Evolutionary conservation across 2,329 filamentous ascomycete species (phyloP), one percentile per base, ranked within the genome.

Genomic region (Eutypella sp.): DNA sequence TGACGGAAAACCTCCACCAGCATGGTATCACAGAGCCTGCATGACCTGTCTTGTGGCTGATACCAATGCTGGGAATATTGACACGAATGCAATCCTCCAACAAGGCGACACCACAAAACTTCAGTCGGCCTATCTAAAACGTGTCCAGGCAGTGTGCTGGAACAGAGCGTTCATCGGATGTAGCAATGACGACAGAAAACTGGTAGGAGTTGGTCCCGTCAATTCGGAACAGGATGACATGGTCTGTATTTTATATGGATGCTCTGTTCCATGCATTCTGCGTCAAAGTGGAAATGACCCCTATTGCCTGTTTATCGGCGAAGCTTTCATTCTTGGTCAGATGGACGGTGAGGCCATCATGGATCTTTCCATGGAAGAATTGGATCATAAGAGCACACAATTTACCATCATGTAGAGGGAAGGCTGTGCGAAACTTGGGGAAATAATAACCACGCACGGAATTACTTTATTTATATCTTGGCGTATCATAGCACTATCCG

Each of bases 241-340:
- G 11, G 29, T 57, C 5, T 54, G 53, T 36, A 52, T 56, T 13
- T 29, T 58, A 2, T 56, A 49, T 16, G 56, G 54, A 2, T 58
- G 56, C 29, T 50, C 41, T 24, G 56, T 58, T 3, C 56, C 56
- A 2, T 43, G 40, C 16, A 42, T 58, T 18, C 34, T 57, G 5
- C 46, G 53, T 3, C 27, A 36, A 3, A 25, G 16, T 5, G 15
- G 34, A 13, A 29, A 38, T 2, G n/a, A n/a, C n/a, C 33, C 20
- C 4, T n/a, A 41, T 22, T 51, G 38, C 19, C 29, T 48, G 39
- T 45, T 50, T 5, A 37, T 52, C 25, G 54, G 55, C 5, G 54
- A 58, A 31, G 41, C 51, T 2, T 58, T 51, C 34, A 41, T 57
- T 6, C 53, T 58, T 31, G 57, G 54, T 1, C 51, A 50, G 34